A percentile compares a stretch with the other conserved stretches of the same genome.
Evolutionary conservation across 2,329 filamentous ascomycete genomes (phyloP).

Genomic region (Hirsutella rhossiliensis): DNA sequence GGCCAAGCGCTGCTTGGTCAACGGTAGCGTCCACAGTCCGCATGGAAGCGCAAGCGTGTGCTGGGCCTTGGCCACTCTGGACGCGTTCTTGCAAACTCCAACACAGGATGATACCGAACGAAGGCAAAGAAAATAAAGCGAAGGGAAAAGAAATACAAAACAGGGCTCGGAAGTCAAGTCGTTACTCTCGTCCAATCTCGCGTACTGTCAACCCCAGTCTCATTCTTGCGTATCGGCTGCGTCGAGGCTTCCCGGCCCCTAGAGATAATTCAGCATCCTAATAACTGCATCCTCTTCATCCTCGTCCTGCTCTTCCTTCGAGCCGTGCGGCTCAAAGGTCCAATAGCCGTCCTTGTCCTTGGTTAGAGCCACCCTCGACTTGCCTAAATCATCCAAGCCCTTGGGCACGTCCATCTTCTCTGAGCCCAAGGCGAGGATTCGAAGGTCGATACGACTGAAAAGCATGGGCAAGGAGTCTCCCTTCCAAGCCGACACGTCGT

Average conservation of each 20-base stretch:
- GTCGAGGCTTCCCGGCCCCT: background rate
- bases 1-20: no score
- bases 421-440: constrained; percentile 16
- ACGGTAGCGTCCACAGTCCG: no score
- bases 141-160: no score
- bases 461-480: constrained; percentile 25
- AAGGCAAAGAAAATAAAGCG: no score
- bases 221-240: background rate
- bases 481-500: constrained; percentile 25
- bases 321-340: constrained; percentile 17
- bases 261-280: background rate
- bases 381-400: constrained; percentile 21
- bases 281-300: background rate
- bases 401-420: constrained; percentile 23
- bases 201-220: no score
- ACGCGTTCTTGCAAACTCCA: no score
- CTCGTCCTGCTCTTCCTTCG: background rate
- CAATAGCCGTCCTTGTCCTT: constrained; percentile 20
- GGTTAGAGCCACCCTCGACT: constrained; percentile 20
- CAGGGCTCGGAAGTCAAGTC: no score
- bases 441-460: constrained; percentile 22
- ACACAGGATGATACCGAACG: no score
- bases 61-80: no score
- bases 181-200: no score
- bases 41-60: no score